phyloP scores from a whole-genome alignment of 306 rosid genomes.

The Vigna radiata region DNA sequence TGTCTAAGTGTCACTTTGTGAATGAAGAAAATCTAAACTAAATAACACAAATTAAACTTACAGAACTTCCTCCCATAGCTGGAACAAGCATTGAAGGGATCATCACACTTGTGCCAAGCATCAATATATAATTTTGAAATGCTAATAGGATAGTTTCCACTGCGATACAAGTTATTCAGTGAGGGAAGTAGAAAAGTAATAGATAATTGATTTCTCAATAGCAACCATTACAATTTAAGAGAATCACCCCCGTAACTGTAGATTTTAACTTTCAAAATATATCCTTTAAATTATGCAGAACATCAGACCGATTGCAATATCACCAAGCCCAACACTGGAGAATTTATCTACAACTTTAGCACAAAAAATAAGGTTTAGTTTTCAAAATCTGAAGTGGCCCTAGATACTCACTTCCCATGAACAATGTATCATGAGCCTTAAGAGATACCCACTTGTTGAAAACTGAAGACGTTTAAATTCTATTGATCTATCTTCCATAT shows the following conservation, averaged over 20 bases:
- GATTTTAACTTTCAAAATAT: neutral
- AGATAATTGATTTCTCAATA: neutral
- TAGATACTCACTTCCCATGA: no score
- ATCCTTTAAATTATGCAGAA: neutral
- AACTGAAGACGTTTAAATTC: neutral
- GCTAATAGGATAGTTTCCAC: slow-evolving; percentile 78
- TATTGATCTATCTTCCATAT: neutral
- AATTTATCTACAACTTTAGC: no score
- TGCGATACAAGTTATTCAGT: slow-evolving; percentile 52
- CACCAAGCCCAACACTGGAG: no score
- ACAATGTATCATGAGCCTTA: no score
- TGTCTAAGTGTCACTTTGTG: neutral
- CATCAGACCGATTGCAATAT: no score
- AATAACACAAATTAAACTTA: slow-evolving; percentile 51
- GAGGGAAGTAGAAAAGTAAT: slow-evolving; percentile 21
- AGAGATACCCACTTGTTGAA: no score
- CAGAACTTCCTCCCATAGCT: slow-evolving; percentile 85
- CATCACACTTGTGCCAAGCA: slow-evolving; percentile 88
- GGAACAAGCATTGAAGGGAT: slow-evolving; percentile 79
- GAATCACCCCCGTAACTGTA: neutral
- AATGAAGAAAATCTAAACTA: slow-evolving; percentile 7
- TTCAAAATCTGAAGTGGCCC: no score
- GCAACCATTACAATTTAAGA: neutral
- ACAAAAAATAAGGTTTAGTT: no score
- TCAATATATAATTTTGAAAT: slow-evolving; percentile 84